Percentiles rank a stretch among this genome's conserved stretches.
These are phyloP conservation scores for Marsdenia floribunda DNA, from an alignment of 257 asterid species.

Conservation along the genomic window DNA sequence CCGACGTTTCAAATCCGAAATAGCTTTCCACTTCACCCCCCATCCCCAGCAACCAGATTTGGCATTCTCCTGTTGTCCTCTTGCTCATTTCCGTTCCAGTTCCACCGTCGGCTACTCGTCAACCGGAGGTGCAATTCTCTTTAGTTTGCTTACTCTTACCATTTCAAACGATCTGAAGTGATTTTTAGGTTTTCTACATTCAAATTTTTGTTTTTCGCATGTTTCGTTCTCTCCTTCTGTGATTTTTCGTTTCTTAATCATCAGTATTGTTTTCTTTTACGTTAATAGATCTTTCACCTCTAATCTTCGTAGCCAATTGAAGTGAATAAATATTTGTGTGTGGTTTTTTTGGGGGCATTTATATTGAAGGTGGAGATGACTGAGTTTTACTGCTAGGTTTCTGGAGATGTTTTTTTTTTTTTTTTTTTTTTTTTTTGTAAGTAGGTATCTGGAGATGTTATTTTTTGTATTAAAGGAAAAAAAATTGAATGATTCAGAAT, in stretches of 20 bases:
- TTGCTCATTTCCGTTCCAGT: not conserved
- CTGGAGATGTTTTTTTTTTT: not conserved
- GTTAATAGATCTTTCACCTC: not conserved
- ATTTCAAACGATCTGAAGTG: not conserved
- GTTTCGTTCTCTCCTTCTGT: not conserved
- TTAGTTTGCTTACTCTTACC: not conserved
- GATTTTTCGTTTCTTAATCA: not conserved
- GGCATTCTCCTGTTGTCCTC: not conserved
- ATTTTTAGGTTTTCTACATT: not conserved
- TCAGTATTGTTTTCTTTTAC: not conserved
- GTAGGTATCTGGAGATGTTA: not conserved
- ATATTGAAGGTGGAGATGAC: not conserved
- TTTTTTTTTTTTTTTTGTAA: too few species aligned
- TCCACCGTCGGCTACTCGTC: not conserved
- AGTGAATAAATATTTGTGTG: not conserved
- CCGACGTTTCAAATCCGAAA: conserved; percentile 7
- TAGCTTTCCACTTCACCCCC: not conserved
- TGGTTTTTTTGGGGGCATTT: not conserved
- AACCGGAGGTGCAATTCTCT: not conserved
- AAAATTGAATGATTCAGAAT: not conserved
- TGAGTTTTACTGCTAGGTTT: not conserved
- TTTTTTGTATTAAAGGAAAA: not conserved
- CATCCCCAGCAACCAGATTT: not conserved
- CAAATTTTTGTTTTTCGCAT: not conserved
- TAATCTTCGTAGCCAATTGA: not conserved